phyloP scores from a whole-genome alignment of 176 grass and related monocot species.

The Aegilops tauschii region DNA sequence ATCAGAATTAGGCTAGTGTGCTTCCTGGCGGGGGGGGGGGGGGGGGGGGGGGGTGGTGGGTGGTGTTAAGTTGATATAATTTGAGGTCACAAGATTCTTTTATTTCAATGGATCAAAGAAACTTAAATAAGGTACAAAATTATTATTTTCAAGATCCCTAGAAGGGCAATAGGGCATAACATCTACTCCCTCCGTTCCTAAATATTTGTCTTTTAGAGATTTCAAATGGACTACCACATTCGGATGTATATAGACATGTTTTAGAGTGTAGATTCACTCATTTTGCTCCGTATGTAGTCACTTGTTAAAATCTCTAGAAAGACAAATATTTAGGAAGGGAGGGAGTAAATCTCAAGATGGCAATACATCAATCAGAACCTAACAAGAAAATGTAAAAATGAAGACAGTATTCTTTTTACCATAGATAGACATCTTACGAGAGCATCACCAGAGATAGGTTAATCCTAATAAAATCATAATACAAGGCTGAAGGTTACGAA shows the following conservation, averaged over 20 bases:
- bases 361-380: background rate
- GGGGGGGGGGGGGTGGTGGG: too few species aligned
- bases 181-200: background rate
- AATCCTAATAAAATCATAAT: background rate
- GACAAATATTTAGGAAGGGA: too few species aligned
- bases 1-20: background rate
- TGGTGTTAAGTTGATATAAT: background rate
- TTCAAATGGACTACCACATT: too few species aligned
- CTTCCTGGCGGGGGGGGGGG: too few species aligned
- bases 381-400: background rate
- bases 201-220: too few species aligned
- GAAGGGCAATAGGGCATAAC: background rate
- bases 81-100: background rate
- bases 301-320: too few species aligned
- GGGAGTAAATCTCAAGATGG: background rate
- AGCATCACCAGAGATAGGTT: background rate
- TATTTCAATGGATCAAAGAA: background rate
- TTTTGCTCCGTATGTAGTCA: too few species aligned
- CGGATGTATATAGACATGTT: too few species aligned
- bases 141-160: background rate
- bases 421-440: background rate
- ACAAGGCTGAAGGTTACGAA: background rate
- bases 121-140: background rate
- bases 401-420: background rate
- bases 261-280: too few species aligned